Conservation (phyloP, 2,329 filamentous ascomycete genomes). For the Xylaria polymorpha region DNA sequence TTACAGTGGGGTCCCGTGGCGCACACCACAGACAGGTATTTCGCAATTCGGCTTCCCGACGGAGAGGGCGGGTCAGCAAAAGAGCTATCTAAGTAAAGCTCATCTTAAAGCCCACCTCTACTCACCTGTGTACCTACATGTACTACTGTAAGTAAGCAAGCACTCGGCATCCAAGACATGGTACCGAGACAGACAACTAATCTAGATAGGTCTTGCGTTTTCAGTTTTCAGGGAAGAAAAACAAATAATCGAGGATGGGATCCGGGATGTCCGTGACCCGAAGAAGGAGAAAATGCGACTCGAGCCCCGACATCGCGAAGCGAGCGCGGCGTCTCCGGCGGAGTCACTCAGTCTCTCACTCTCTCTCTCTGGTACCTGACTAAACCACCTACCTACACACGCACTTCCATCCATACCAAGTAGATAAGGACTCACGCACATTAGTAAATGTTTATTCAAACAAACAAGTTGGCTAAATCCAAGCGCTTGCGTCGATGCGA, state of each 20-base stretch:
- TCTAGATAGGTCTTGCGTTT: background rate
- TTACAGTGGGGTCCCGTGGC: background rate
- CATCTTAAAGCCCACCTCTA: background rate
- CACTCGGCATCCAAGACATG: background rate
- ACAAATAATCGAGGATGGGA: background rate
- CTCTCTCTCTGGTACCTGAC: background rate
- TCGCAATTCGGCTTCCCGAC: background rate
- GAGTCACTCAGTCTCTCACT: background rate
- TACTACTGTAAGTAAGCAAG: background rate
- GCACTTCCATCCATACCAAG: no score
- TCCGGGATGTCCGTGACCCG: background rate
- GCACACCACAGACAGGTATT: background rate
- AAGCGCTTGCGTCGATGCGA: background rate
- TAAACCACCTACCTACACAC: background rate
- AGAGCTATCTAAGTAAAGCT: background rate
- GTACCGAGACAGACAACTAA: background rate
- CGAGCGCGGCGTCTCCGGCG: background rate
- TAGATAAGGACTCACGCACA: background rate
- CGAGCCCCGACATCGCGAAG: background rate
- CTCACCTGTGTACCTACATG: background rate
- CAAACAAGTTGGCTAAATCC: background rate
- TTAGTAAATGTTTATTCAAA: background rate
- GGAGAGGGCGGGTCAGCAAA: background rate
- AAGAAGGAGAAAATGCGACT: background rate
- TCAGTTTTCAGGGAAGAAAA: background rate